phyloP scores from a whole-genome alignment of 2,329 filamentous ascomycete species.

The Cladophialophora psammophila region DNA sequence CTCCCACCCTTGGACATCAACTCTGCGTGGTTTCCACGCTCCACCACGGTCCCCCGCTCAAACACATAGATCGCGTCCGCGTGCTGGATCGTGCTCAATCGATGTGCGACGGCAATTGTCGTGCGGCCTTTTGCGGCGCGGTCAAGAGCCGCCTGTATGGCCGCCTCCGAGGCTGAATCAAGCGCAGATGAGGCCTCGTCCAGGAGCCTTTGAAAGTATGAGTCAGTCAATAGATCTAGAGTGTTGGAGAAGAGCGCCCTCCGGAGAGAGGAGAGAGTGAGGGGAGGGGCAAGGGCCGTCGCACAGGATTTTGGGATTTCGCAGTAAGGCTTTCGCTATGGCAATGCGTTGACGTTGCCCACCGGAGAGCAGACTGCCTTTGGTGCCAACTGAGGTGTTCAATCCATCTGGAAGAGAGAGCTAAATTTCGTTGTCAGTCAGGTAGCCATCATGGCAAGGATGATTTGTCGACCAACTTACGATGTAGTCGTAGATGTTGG shows the following conservation, averaged over 20 bases:
- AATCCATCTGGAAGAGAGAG: conserved; percentile 58
- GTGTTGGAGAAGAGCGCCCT: not conserved
- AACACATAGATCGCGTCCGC: conserved; percentile 82
- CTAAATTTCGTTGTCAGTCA: not conserved
- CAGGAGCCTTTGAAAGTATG: conserved; percentile 57
- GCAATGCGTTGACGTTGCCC: conserved; percentile 66
- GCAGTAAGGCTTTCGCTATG: conserved; percentile 62
- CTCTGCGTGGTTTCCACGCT: conserved; percentile 66
- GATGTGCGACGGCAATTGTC: conserved; percentile 77
- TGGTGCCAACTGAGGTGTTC: conserved; percentile 60
- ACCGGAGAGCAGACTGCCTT: conserved; percentile 62
- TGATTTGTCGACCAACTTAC: not conserved
- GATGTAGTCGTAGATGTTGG: conserved; percentile 62
- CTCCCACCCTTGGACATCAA: conserved; percentile 58
- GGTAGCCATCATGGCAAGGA: not conserved
- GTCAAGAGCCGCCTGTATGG: conserved; percentile 74
- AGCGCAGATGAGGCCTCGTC: conserved; percentile 80
- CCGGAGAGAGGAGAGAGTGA: not conserved
- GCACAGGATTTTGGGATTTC: conserved; percentile 57
- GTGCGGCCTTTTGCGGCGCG: conserved; percentile 65
- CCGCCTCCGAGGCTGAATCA: conserved; percentile 72
- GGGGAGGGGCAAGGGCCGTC: not conserved
- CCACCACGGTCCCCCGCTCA: conserved; percentile 68
- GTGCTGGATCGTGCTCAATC: conserved; percentile 77
- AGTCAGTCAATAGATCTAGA: not conserved